Percentiles rank a stretch among this genome's conserved stretches.
phyloP scores from a whole-genome alignment of 306 rosid species.

The Glycine latifolia region DNA sequence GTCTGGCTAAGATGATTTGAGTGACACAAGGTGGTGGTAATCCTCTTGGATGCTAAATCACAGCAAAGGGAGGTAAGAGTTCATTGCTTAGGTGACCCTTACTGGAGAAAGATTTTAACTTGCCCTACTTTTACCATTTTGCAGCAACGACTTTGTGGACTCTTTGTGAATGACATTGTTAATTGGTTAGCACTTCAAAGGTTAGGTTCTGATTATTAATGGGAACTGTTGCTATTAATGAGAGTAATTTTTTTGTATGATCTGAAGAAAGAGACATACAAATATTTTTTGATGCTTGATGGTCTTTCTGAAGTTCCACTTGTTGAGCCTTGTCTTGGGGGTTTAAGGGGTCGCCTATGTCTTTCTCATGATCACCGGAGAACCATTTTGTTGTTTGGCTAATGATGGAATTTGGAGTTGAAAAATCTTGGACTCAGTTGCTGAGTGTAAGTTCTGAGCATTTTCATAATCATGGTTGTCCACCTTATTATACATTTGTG shows the following conservation, averaged over 20 bases:
- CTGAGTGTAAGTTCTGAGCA: too few species aligned
- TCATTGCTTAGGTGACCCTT: neutral
- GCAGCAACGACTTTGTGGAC: neutral
- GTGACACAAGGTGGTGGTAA: neutral
- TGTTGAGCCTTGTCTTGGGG: neutral
- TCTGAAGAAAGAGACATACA: neutral
- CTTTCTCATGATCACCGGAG: too few species aligned
- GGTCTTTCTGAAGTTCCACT: too few species aligned
- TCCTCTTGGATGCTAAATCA: neutral
- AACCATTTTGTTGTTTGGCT: too few species aligned
- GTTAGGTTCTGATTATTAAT: neutral
- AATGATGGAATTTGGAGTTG: too few species aligned
- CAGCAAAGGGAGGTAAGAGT: neutral
- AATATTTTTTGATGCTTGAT: neutral
- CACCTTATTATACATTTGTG: too few species aligned
- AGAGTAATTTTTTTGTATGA: neutral
- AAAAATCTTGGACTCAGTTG: too few species aligned
- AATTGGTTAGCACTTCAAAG: neutral
- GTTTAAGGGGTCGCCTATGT: neutral
- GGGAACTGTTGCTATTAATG: neutral
- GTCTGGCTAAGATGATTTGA: neutral
- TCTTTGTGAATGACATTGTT: neutral
- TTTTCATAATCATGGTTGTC: too few species aligned
- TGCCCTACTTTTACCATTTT: too few species aligned
- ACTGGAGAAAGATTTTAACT: neutral